Base-by-base conservation (phyloP, 176 grass and related monocot genomes). In the Phyllostachys edulis region DNA sequence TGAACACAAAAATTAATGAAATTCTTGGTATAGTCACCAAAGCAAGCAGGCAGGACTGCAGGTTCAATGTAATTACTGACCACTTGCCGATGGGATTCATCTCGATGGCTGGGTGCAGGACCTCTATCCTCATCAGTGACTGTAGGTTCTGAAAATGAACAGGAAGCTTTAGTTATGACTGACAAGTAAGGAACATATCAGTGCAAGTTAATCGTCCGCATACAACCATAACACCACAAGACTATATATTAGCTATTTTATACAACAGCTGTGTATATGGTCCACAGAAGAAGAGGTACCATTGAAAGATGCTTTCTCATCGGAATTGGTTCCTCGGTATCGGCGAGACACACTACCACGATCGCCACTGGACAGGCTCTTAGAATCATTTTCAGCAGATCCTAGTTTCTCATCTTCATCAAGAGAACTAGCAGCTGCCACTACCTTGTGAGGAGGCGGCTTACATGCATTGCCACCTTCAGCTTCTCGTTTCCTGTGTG, bases 341-440 rank as follows among this genome's bases (percentile, higher is more conserved):
- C 63, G 87, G 0, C 96, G 89, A 41, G 85, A 82, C 24, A 83
- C 59, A 57, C 42, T 82, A 54, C 82, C 64, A 36, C 57, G 82
- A 41, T 72, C 46, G 8, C 42, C 77, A 55, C 46, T 29, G 8
- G 77, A 70, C 39, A 85, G 72, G 60, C 64, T 74, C 13, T 36
- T 63, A 49, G 0, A 23, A 62, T 93, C 96, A 51, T 56, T 88
- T 75, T 85, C 91, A 1, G 42, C 24, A 15, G 83, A 67, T 24
- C 49, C 84, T 27, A 51, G 42, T 24, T 89, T 94, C 64, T 95
- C 96, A 45, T 98, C 93, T 85, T 98, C 96, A 65, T 95, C 96
- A 0, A 92, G 63, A 37, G 91, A 89, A 87, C n/a, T 47, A 10
- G 86, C 66, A 5, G 85, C 69, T 37, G 86, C 85, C 23, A 84